These are phyloP conservation scores for Metschnikowia colocasiae DNA, from an alignment of 805 yeast genomes.

Conservation along the genomic window DNA sequence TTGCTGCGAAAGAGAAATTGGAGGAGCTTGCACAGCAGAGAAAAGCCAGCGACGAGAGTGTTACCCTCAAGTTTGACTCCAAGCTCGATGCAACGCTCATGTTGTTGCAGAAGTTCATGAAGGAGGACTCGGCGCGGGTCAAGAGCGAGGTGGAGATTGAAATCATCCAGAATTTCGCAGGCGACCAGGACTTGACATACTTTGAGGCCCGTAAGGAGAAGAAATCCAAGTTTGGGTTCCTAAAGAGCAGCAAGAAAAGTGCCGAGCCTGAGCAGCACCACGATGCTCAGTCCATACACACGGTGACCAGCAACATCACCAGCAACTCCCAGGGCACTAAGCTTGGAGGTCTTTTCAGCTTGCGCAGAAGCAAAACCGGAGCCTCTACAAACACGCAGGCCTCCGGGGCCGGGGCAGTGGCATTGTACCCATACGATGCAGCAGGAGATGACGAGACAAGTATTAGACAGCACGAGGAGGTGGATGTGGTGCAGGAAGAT, in stretches of 20 bases:
- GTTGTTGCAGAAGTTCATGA: constrained; percentile 58
- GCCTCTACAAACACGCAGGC: constrained; percentile 17
- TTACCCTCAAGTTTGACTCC: constrained; percentile 53
- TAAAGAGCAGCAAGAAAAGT: constrained; percentile 28
- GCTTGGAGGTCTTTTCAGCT: constrained; percentile 32
- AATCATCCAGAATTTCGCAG: constrained; percentile 81
- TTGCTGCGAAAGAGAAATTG: constrained; percentile 47
- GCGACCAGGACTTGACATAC: constrained; percentile 64
- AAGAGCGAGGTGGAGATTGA: constrained; percentile 84
- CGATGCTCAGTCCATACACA: constrained; percentile 33
- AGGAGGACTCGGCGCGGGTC: constrained; percentile 71
- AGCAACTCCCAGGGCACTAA: constrained; percentile 21
- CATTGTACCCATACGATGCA: constrained; percentile 62
- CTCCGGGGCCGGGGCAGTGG: constrained; percentile 38
- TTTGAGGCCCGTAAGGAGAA: constrained; percentile 49
- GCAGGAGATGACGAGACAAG: constrained; percentile 73
- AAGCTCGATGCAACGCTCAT: constrained; percentile 50
- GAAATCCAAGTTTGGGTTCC: constrained; percentile 57
- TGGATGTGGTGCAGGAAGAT: constrained; percentile 61
- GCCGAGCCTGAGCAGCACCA: constrained; percentile 8
- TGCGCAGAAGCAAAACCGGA: constrained; percentile 31
- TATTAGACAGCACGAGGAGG: constrained; percentile 55
- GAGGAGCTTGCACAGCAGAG: constrained; percentile 41
- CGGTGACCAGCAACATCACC: constrained; percentile 33
- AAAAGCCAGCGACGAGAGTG: constrained; percentile 30